A percentile compares a stretch with the other conserved stretches of the same genome.
These are phyloP conservation scores for Diaporthe sp. DNA, from an alignment of 2,329 filamentous ascomycete genomes.

Conservation along the genomic window DNA sequence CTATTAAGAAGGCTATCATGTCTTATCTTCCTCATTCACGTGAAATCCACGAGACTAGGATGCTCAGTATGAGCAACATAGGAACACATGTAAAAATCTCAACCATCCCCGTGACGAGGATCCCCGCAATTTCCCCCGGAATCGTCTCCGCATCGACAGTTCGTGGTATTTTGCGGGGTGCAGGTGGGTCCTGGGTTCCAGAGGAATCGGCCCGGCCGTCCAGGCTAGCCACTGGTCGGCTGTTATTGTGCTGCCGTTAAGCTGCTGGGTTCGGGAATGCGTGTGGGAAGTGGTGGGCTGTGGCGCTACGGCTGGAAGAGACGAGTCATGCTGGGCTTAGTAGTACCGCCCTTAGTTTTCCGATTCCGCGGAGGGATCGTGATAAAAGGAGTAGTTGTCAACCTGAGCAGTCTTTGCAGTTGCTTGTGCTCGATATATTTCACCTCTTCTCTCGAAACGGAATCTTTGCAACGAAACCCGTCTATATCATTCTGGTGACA, in stretches of 20 bases:
- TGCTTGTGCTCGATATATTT: not conserved
- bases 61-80: not conserved
- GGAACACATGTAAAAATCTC: not conserved
- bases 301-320: not conserved
- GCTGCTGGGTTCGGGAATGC: not conserved
- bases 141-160: slow-evolving; percentile 4
- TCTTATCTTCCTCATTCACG: not conserved
- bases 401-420: not conserved
- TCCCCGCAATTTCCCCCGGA: not conserved
- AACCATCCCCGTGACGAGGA: not conserved
- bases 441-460: no score
- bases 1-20: not conserved
- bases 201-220: not conserved
- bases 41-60: not conserved
- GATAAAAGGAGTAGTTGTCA: not conserved
- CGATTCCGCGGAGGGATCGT: not conserved
- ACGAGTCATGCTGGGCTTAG: not conserved
- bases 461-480: no score
- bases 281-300: no score
- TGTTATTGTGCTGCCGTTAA: not conserved
- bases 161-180: not conserved
- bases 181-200: not conserved
- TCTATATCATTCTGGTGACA: no score
- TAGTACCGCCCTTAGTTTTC: not conserved
- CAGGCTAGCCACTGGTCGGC: not conserved